phyloP scores from a whole-genome alignment of 208 protist species.

The Acanthamoeba rhysodes region DNA sequence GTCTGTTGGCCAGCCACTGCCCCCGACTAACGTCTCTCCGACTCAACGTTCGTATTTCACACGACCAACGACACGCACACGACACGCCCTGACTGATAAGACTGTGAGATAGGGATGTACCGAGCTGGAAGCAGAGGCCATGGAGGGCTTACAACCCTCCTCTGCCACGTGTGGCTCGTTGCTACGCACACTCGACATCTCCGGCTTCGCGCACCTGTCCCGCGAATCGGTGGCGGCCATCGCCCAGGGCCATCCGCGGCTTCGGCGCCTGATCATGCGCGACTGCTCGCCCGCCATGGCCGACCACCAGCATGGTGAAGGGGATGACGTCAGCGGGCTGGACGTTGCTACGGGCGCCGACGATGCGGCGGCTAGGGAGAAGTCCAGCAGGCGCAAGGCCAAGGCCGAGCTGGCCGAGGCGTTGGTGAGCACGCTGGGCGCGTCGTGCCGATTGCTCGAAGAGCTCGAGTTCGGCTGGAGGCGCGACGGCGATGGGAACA shows the following conservation, averaged over 20 bases:
- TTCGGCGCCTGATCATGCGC: not conserved
- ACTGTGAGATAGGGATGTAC: not conserved
- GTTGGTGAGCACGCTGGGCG: not conserved
- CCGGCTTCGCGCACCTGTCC: not conserved
- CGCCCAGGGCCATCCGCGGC: not conserved
- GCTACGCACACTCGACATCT: not conserved
- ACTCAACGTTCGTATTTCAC: not conserved
- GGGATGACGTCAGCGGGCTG: not conserved
- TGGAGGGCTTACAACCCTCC: not conserved
- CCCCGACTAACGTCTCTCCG: not conserved
- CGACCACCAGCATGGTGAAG: not conserved
- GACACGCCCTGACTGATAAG: not conserved
- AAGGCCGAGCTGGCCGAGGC: not conserved
- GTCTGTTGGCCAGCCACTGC: not conserved
- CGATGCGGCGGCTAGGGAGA: not conserved
- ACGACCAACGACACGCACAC: no score
- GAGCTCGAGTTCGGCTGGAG: conserved; percentile 36
- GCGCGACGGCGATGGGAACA: not conserved
- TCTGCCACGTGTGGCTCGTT: not conserved
- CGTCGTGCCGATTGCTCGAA: conserved; percentile 9
- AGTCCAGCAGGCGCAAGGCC: not conserved
- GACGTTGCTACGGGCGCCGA: no score
- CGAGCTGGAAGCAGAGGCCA: not conserved
- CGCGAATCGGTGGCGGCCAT: not conserved
- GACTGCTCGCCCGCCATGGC: not conserved